These are phyloP conservation scores for Murraya paniculata DNA, from an alignment of 345 rosid species.

Conservation along the genomic window DNA sequence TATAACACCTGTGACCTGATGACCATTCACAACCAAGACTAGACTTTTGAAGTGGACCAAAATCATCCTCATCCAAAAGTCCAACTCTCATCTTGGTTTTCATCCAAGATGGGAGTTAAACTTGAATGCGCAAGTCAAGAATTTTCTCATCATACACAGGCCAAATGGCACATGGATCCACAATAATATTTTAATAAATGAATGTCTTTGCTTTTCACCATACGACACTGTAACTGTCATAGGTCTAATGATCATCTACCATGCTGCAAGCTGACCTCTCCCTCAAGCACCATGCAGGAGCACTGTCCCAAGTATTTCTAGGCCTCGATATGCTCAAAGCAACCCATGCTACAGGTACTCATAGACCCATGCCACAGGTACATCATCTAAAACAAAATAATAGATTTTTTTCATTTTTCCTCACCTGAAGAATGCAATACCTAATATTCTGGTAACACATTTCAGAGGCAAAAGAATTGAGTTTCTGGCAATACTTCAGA, in stretches of 20 bases:
- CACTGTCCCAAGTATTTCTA: neutral
- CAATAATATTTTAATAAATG: neutral
- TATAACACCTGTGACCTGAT: neutral
- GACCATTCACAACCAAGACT: neutral
- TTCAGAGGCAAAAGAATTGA: neutral
- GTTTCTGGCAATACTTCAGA: neutral
- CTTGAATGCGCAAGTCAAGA: neutral
- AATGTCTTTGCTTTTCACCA: neutral
- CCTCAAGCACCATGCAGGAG: neutral
- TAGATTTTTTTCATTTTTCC: neutral
- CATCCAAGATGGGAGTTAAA: too few species aligned
- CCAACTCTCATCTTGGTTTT: neutral
- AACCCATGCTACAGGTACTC: too few species aligned
- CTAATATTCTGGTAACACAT: neutral
- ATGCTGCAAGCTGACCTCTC: neutral
- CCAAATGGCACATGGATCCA: neutral
- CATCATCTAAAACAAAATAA: neutral
- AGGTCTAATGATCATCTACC: neutral
- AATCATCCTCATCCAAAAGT: neutral
- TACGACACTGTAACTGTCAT: neutral
- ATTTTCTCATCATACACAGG: neutral
- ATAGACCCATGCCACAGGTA: neutral
- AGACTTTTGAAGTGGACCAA: neutral
- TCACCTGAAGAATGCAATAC: neutral
- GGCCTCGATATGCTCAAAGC: neutral